Conservation (phyloP, 179 eudicot genomes). For the Silene vulgaris region DNA sequence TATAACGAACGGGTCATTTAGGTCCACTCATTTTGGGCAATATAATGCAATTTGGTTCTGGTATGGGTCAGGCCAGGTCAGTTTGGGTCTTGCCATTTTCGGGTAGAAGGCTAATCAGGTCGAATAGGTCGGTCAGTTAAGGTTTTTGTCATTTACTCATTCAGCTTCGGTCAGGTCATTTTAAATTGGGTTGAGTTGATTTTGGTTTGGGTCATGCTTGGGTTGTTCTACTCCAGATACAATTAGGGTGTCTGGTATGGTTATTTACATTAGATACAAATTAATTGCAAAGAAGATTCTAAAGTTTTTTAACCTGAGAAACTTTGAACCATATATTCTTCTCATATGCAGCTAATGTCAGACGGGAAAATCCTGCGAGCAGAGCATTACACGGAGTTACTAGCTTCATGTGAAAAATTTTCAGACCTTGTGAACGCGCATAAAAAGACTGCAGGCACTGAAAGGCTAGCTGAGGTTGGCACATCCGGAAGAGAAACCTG, state of each 20-base stretch:
- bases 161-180: neutral
- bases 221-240: too few relatives aligned
- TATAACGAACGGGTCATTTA: neutral
- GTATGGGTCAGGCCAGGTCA: neutral
- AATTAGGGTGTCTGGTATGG: too few relatives aligned
- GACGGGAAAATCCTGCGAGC: conserved; percentile 60
- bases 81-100: neutral
- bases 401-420: conserved; percentile 55
- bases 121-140: neutral
- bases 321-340: neutral
- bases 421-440: conserved; percentile 61
- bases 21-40: neutral
- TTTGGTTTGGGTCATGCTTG: too few relatives aligned
- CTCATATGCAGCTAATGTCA: conserved; percentile 45
- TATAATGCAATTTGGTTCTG: conserved; percentile 17
- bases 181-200: neutral
- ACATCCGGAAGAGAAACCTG: conserved; percentile 21
- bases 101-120: neutral
- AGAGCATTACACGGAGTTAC: conserved; percentile 48
- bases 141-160: neutral
- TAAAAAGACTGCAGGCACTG: conserved; percentile 71
- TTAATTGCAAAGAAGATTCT: too few relatives aligned
- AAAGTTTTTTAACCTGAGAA: too few relatives aligned
- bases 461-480: conserved; percentile 35
- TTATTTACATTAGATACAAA: too few relatives aligned